phyloP scores from a whole-genome alignment of 306 rosid genomes.

The Albizia julibrissin region DNA sequence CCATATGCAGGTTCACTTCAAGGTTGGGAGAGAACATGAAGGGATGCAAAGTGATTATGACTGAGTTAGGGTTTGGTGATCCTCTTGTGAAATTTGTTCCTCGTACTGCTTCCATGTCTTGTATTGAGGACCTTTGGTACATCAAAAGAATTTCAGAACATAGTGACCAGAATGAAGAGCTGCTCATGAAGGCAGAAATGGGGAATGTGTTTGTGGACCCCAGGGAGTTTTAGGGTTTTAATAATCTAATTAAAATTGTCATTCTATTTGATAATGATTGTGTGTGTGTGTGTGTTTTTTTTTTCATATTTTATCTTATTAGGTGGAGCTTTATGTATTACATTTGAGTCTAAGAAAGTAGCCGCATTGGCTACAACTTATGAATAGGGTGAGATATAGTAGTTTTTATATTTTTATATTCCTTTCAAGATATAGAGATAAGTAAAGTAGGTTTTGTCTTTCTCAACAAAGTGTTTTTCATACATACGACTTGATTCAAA shows the following conservation, averaged over 20 bases:
- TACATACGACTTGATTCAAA: too few relatives aligned
- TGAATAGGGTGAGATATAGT: too few relatives aligned
- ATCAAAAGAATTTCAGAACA: slow-evolving; percentile 44
- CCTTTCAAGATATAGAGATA: too few relatives aligned
- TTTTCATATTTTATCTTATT: background rate
- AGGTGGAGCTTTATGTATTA: background rate
- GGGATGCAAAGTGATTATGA: slow-evolving; percentile 40
- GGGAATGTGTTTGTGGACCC: slow-evolving; percentile 79
- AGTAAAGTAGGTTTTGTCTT: too few relatives aligned
- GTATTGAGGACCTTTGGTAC: slow-evolving; percentile 70
- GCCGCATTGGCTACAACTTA: too few relatives aligned
- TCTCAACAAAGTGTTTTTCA: too few relatives aligned
- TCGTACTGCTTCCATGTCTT: slow-evolving; percentile 46
- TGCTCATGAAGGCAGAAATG: slow-evolving; percentile 42
- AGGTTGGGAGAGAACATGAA: slow-evolving; percentile 52
- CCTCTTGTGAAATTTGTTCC: slow-evolving; percentile 58
- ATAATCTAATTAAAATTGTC: background rate
- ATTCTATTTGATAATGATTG: background rate
- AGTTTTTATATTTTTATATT: too few relatives aligned
- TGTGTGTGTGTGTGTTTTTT: background rate
- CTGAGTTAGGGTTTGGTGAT: slow-evolving; percentile 54
- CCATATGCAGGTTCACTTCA: slow-evolving; percentile 61
- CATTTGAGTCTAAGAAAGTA: too few relatives aligned
- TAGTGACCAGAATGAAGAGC: slow-evolving; percentile 36
- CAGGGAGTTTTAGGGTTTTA: slow-evolving; percentile 61